Conservation (phyloP, 345 rosid genomes). For the Eucalyptus microcorys region DNA sequence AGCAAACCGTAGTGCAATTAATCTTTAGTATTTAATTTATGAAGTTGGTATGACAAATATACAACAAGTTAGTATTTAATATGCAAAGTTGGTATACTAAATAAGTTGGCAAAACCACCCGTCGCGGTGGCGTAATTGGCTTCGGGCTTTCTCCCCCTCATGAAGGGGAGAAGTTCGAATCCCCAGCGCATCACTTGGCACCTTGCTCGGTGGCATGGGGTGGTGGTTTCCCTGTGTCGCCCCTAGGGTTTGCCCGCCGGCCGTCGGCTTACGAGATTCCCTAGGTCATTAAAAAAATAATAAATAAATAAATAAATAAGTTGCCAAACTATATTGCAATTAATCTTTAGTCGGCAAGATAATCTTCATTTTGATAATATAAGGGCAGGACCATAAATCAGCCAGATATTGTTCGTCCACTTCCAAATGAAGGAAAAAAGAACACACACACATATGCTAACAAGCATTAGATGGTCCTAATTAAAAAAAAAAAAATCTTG, state of each 20-base stretch:
- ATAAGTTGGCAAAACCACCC: neutral
- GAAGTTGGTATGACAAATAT: neutral
- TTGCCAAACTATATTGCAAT: neutral
- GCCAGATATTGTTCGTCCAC: neutral
- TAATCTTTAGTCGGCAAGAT: neutral
- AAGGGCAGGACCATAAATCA: neutral
- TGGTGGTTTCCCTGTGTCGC: too few relatives aligned
- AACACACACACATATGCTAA: neutral
- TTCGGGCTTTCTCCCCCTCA: too few relatives aligned
- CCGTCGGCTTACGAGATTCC: fast-evolving
- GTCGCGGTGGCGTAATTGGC: too few relatives aligned
- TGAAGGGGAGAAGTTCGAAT: too few relatives aligned
- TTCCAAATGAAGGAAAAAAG: neutral
- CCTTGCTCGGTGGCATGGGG: too few relatives aligned
- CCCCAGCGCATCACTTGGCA: too few relatives aligned
- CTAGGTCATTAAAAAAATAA: fast-evolving
- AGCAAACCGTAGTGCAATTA: fast-evolving
- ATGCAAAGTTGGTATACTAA: neutral
- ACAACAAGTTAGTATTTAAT: neutral
- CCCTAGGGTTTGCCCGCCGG: fast-evolving
- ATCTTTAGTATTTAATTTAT: neutral
- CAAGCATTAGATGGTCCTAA: neutral
- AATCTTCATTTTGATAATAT: neutral
- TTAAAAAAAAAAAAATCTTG: neutral
- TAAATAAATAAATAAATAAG: too few relatives aligned